Base-by-base conservation (phyloP, 2,329 filamentous ascomycete genomes). In the Ophiocordyceps polyrhachis-furcata region DNA sequence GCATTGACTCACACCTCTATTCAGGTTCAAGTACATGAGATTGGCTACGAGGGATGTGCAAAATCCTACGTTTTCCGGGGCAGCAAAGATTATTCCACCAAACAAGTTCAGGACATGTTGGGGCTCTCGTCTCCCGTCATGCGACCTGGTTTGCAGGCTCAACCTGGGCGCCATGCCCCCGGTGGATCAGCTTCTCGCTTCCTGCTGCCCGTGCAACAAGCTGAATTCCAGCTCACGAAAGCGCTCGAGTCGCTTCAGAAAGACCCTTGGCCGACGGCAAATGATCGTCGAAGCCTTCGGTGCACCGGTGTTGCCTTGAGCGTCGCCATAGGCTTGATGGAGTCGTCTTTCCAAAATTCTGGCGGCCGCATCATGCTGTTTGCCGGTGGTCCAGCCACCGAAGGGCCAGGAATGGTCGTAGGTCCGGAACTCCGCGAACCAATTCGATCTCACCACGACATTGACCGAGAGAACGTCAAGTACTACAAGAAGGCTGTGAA, bases 61-160 rank as follows among this genome's bases (percentile, higher is more conserved):
- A 98, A 96, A 66, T 95, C 89, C 6, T 98, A 95, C 57, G 91
- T 98, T 40, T 98, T 98, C 73, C 79, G 89, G 46, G 91, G 91
- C 37, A 95, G 80, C 70, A 98, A 96, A 69, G 91, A 98, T 57
- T 98, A 98, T 62, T 74, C 80, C n/a, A 84, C 88, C 45, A 96
- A 96, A 67, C 88, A 96, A 61, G 87, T 98, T n/a, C 89, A 96
- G 63, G 91, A 98, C 58, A 98, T 98, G 91, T 79, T 98, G 43
- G 91, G 88, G 25, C 71, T 95, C 45, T 71, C 80, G 42, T 74
- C 81, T 19, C 70, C 83, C 21, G 77, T 78, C 32, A 62, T 86
- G 50, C 79, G 91, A 51, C 86, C 87, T 21, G 78, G 77, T 45
- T 76, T 83, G 63, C 79, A 79, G 51, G 76, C 78, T 50, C 79